Conservation (phyloP, 305 asterid genomes). For the Fraxinus sp. region DNA sequence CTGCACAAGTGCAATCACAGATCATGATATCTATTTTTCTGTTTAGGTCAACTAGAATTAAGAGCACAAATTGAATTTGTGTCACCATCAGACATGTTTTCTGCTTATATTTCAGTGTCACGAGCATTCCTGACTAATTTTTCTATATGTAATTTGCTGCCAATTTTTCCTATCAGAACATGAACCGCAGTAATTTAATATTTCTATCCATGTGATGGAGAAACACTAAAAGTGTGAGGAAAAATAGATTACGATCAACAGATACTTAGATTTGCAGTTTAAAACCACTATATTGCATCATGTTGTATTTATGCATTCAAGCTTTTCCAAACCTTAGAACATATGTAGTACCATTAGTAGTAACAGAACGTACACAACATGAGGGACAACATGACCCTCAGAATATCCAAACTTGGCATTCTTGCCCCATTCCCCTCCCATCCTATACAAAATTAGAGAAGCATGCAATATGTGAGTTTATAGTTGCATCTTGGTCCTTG, state of each 20-base stretch:
- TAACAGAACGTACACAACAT: neutral
- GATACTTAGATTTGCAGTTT: slow-evolving; percentile 11
- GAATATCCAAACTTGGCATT: neutral
- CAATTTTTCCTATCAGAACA: slow-evolving; percentile 3
- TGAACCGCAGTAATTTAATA: neutral
- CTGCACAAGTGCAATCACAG: neutral
- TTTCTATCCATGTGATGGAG: neutral
- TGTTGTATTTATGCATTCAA: neutral
- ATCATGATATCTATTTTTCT: neutral
- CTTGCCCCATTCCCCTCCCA: neutral
- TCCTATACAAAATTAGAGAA: neutral
- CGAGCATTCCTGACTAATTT: neutral
- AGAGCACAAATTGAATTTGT: neutral
- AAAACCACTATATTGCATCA: neutral
- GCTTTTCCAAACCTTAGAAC: neutral
- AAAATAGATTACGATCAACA: neutral
- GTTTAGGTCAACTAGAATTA: neutral
- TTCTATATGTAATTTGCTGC: neutral
- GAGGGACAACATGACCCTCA: neutral
- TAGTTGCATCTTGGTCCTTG: neutral
- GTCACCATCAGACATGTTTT: neutral
- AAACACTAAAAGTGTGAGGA: neutral
- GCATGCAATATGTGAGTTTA: neutral
- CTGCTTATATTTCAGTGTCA: neutral
- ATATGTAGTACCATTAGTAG: neutral